Evolutionary conservation across 306 rosid genomes (phyloP), one percentile per base, ranked within the genome.

Genomic region (Senna siamea): DNA sequence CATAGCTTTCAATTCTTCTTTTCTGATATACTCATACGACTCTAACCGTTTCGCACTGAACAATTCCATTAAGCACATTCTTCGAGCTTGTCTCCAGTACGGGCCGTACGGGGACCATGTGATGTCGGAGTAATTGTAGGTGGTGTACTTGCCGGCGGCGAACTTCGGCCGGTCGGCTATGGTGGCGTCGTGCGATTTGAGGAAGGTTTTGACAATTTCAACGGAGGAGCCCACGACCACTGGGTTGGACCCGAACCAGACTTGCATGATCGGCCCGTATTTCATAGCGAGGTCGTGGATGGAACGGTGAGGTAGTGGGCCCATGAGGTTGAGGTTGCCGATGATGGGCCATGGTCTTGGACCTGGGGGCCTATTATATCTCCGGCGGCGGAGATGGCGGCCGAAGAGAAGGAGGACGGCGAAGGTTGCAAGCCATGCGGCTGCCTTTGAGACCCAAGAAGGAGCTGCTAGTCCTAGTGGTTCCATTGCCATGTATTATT

Each of bases 261-360:
- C 79, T 0, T 83, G 79, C 85, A 89, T 76, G 66, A 89, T 53
- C 47, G 92, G 89, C 0, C 92, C 92, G 13, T 87, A 79, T 9
- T 87, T 81, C 22, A 5, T 57, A 55, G 84, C 73, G 13, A 87
- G 84, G 1, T 37, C 65, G n/a, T 87, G 80, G 40, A 87, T 5
- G 60, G 88, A 85, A 0, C 50, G 82, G 70, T 85, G 91, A 5
- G 91, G 91, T 15, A 89, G 87, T 2, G 76, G 0, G 19, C 91
- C 85, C 9, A 87, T 89, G 2, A 87, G 79, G 79, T 87, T 75
- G 11, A 85, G 91, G 80, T 87, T 89, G 12, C 95, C 89, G 13
- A 87, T 81, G 7, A 89, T 50, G 7, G 89, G 95, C 95, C 95
- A 87, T 5, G 88, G 81, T 66, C 75, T 89, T 40, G 91, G 95